Evolutionary conservation across 306 rosid species (phyloP).

Genomic region (Casuarina glauca): DNA sequence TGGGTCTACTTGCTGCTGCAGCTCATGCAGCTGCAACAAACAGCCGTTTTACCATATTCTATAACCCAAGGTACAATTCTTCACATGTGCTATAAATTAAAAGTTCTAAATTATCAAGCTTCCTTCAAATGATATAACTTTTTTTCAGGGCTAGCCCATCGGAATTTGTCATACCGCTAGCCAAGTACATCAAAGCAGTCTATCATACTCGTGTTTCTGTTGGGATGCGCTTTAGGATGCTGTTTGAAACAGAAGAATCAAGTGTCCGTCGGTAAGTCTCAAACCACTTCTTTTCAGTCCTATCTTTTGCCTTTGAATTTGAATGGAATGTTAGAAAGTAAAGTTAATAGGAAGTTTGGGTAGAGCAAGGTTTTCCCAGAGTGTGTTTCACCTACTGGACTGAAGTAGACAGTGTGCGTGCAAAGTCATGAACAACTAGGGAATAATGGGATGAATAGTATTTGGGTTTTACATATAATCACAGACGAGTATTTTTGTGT

Average conservation of each 20-base stretch:
- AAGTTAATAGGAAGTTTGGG: background rate
- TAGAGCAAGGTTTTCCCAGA: background rate
- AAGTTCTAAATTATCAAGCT: background rate
- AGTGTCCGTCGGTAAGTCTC: constrained; percentile 84
- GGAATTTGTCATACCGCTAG: constrained; percentile 88
- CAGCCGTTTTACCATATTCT: constrained; percentile 95
- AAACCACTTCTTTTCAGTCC: background rate
- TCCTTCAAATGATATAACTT: background rate
- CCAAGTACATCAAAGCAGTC: constrained; percentile 88
- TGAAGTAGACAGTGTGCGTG: no score
- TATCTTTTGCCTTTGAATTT: background rate
- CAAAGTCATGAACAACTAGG: background rate
- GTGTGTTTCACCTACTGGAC: background rate
- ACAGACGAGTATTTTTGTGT: no score
- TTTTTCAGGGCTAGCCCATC: constrained; percentile 89
- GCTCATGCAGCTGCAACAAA: constrained; percentile 99
- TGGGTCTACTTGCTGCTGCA: constrained; percentile 99
- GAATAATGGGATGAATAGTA: background rate
- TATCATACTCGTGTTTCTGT: constrained; percentile 95
- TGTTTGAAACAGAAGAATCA: constrained; percentile 98
- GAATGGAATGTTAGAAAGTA: background rate
- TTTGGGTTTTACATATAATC: background rate
- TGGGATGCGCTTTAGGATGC: constrained; percentile 98
- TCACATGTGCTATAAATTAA: constrained; percentile 1
- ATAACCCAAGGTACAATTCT: constrained; percentile 76